Conservation (phyloP, 2,329 filamentous ascomycete genomes). For the Bisporella sp. region DNA sequence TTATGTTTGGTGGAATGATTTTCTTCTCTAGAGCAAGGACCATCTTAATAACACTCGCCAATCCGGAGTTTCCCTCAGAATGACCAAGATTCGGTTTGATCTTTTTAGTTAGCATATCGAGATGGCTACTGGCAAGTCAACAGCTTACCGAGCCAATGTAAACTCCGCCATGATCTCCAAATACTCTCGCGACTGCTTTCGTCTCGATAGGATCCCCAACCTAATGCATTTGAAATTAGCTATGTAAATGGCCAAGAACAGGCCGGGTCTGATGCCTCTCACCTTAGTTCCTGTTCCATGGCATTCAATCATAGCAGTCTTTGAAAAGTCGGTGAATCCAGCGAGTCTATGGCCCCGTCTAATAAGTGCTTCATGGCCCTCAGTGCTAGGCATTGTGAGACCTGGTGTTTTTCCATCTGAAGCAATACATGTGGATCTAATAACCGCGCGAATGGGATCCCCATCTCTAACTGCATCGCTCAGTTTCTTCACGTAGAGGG, state of each 20-base stretch:
- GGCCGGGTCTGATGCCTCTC: no score
- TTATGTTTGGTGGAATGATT: constrained; percentile 12
- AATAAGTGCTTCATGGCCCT: background rate
- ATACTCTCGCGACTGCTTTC: constrained; percentile 2
- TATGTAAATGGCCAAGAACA: no score
- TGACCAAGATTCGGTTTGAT: constrained; percentile 26
- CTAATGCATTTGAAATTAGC: no score
- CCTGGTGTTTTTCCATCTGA: constrained; percentile 21
- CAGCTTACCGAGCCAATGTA: constrained; percentile 2
- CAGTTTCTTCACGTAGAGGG: constrained; percentile 51
- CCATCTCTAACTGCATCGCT: constrained; percentile 48
- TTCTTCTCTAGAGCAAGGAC: constrained; percentile 17
- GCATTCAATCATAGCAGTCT: background rate
- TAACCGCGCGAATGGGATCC: constrained; percentile 48
- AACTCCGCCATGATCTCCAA: constrained; percentile 5
- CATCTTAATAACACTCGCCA: constrained; percentile 21
- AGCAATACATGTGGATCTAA: constrained; percentile 39
- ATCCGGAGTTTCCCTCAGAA: constrained; percentile 14
- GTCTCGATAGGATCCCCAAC: constrained; percentile 12
- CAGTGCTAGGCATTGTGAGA: background rate
- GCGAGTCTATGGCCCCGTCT: background rate
- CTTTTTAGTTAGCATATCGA: no score
- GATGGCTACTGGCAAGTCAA: no score
- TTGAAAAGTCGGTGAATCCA: background rate
- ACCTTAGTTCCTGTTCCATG: constrained; percentile 1